Conservation (phyloP, 2,329 filamentous ascomycete species). For the Apiospora marii region DNA sequence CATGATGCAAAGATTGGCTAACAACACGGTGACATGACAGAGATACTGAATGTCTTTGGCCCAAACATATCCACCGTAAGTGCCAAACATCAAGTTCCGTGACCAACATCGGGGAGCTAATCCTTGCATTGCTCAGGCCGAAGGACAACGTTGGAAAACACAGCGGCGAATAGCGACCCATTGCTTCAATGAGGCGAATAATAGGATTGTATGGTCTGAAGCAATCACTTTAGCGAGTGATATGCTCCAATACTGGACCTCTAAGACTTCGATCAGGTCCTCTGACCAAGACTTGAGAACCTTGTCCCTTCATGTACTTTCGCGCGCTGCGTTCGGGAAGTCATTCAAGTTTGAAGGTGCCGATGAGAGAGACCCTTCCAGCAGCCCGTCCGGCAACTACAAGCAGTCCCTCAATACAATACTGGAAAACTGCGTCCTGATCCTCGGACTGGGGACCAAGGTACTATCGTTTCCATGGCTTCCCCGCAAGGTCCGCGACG, state of each 20-base stretch:
- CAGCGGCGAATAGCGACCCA: constrained; percentile 26
- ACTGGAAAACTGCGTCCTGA: constrained; percentile 43
- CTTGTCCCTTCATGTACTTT: constrained; percentile 29
- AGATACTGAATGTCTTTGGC: neutral
- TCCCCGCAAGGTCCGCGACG: constrained; percentile 29
- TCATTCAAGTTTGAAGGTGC: constrained; percentile 30
- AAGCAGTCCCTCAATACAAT: constrained; percentile 37
- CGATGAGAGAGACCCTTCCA: constrained; percentile 25
- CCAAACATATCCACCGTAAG: neutral
- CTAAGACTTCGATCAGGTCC: constrained; percentile 17
- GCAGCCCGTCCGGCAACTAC: neutral
- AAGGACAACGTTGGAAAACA: constrained; percentile 30
- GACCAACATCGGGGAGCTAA: neutral
- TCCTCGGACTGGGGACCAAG: constrained; percentile 38
- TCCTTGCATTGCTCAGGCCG: neutral
- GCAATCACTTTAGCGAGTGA: constrained; percentile 17
- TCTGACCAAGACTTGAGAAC: constrained; percentile 28
- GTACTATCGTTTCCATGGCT: constrained; percentile 36
- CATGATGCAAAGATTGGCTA: too few species aligned
- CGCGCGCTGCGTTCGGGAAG: constrained; percentile 29
- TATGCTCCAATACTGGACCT: constrained; percentile 29
- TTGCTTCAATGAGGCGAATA: constrained; percentile 29
- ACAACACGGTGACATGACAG: too few species aligned
- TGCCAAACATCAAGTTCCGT: neutral
- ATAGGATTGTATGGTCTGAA: constrained; percentile 31